Percentiles rank a stretch among this genome's conserved stretches.
Evolutionary conservation across 106 monocot genomes (phyloP).

Genomic region (Posidonia australis): DNA sequence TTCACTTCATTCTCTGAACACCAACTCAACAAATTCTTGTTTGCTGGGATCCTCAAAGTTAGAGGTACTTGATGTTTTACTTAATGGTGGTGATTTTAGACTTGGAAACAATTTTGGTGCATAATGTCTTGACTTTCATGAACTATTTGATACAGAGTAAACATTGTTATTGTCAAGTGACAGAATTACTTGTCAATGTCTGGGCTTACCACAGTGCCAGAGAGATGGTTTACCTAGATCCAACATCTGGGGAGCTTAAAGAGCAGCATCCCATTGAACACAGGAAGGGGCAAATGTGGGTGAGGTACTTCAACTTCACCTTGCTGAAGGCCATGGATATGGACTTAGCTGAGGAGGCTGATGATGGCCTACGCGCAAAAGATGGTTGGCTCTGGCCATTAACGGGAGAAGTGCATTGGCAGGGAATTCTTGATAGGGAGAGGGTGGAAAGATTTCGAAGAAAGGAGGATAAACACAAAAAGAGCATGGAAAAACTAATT

Average conservation of each 20-base stretch:
- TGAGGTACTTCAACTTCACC: conserved; percentile 47
- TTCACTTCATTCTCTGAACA: conserved; percentile 54
- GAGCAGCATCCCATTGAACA: conserved; percentile 59
- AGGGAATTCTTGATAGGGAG: conserved; percentile 58
- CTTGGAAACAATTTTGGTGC: neutral
- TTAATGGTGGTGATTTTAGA: neutral
- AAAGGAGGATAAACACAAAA: conserved; percentile 84
- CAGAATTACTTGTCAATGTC: conserved; percentile 77
- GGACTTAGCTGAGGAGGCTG: conserved; percentile 88
- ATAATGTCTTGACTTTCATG: neutral
- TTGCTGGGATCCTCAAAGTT: conserved; percentile 57
- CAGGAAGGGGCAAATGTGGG: conserved; percentile 65
- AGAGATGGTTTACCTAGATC: conserved; percentile 74
- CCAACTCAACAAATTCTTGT: conserved; percentile 32
- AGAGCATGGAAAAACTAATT: conserved; percentile 56
- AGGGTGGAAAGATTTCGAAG: conserved; percentile 66
- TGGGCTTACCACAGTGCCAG: conserved; percentile 95
- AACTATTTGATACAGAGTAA: conserved; percentile 35
- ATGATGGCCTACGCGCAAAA: conserved; percentile 35
- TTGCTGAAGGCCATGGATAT: conserved; percentile 91
- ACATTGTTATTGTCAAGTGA: conserved; percentile 74
- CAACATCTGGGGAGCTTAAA: conserved; percentile 38
- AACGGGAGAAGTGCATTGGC: conserved; percentile 85
- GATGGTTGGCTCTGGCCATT: conserved; percentile 68
- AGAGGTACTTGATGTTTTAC: conserved; percentile 38